Base-by-base conservation (phyloP, 2,329 filamentous ascomycete species). In the Cercospora brassicicola region DNA sequence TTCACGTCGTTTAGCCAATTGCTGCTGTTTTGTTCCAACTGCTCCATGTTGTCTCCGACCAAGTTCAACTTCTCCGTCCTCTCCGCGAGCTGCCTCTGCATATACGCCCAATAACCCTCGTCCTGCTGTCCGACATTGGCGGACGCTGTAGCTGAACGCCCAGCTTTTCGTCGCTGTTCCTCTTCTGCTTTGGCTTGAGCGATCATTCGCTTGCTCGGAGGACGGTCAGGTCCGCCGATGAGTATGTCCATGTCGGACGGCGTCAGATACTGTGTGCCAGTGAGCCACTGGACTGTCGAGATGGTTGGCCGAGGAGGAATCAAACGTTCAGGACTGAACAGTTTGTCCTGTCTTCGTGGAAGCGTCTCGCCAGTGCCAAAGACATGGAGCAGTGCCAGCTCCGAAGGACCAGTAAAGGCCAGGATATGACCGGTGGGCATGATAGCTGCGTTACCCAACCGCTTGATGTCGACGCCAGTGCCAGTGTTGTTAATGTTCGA, bases 211-310 rank as follows among this genome's bases (percentile, higher is more conserved):
- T 96, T 96, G 68, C 91, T 95, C 0, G 93, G 90, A 2, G 94
- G 95, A 2, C 95, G 88, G 75, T 95, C 91, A 1, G 93, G 90
- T 0, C 94, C 94, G 61, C 94, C 93, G 68, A 99, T 95, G 1
- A 99, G 83, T 2, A 97, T 81, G 76, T 98, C 95, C 76, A 99
- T 88, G 75, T 99, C 95, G 1, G 89, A 85, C 0, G 92, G 90
- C 1, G 92, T 93, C 56, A 99, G 87, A 74, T 96, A 91, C 79
- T 97, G 94, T 1, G 94, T 98, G 3, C 95, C 95, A 0, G 93
- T 91, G 62, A 99, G 93, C 95, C 95, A 99, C 80, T 98, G 93
- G 42, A 99, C 81, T 75, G 96, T 97, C 20, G 92, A 96, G 68
- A 99, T 99, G 0, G 93, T 97, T 0, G 95, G 95, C 2, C 95